Base-by-base conservation (phyloP, 768 basidiomycete genomes). In the Hygrophorus russula region DNA sequence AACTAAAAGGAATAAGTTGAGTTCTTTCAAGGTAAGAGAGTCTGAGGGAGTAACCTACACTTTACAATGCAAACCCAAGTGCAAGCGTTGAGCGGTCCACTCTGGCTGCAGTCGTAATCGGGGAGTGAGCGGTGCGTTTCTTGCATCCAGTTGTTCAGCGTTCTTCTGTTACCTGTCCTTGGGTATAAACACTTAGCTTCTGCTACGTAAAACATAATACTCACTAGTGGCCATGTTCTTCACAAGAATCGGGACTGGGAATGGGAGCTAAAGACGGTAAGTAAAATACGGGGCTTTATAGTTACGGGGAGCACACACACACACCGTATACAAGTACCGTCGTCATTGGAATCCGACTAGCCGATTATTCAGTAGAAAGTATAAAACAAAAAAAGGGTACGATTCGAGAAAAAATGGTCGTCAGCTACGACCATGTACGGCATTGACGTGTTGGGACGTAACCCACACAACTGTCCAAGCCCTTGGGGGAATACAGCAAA, bases 31-130 rank as follows among this genome's bases (percentile, higher is more conserved):
- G 36, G 39, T 27, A 2, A 12, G 15, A 17, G 17, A n/a, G n/a
- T n/a, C n/a, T n/a, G n/a, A 19, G n/a, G 18, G 11, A 14, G 4
- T 8, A 14, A 51, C 56, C 47, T 40, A 67, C 66, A 18, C 32
- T 51, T 57, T 6, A 58, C 62, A 3, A 43, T 47, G 3, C 47
- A 49, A 5, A 50, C 54, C 63, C 63, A 66, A 1, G 43, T 36
- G 0, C 46, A 38, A 1, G 50, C 33, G 41, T 66, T 43, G 31
- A 41, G 51, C 7, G 57, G 58, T 0, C 65, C 64, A 1, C 33
- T 31, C 1, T 31, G 34, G 9, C 5, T 28, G 7, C 53, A 40
- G 1, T 48, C 45, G 6, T n/a, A 41, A 2, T 5, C 10, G 9
- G 30, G 39, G 5, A 8, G 4, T 14, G 9, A 5, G 14, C 28